phyloP scores from a whole-genome alignment of 805 yeast genomes.

The Ogataea haglerorum region DNA sequence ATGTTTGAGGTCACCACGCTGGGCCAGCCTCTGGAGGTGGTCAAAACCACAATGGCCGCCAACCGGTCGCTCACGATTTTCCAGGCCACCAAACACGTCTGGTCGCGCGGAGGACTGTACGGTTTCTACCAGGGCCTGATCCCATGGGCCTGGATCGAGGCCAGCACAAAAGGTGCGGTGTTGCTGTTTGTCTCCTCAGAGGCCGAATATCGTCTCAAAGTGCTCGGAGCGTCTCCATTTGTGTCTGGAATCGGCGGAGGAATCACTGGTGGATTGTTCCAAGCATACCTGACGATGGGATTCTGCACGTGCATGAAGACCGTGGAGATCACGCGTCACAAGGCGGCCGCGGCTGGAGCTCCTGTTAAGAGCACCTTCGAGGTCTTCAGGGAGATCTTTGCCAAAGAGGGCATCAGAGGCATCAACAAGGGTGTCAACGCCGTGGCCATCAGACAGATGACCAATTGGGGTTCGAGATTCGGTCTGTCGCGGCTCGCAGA shows the following conservation, averaged over 20 bases:
- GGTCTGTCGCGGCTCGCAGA: conserved; percentile 92
- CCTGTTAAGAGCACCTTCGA: conserved; percentile 73
- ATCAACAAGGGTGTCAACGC: conserved; percentile 98
- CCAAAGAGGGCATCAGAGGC: conserved; percentile 87
- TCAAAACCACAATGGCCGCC: conserved; percentile 98
- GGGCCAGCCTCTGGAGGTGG: conserved; percentile 96
- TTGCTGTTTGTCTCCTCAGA: conserved; percentile 89
- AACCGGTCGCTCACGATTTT: conserved; percentile 69
- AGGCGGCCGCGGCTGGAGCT: conserved; percentile 66
- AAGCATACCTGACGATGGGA: conserved; percentile 95
- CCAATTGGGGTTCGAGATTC: conserved; percentile 98
- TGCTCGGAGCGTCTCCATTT: conserved; percentile 65
- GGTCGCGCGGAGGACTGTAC: conserved; percentile 88
- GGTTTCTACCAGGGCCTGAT: conserved; percentile 97
- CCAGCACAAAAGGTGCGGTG: conserved; percentile 98
- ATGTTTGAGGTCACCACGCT: conserved; percentile 89
- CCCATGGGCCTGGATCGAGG: conserved; percentile 99
- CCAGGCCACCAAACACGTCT: conserved; percentile 69
- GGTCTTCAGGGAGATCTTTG: conserved; percentile 81
- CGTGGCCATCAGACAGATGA: conserved; percentile 97
- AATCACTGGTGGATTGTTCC: conserved; percentile 92
- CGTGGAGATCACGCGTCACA: conserved; percentile 90
- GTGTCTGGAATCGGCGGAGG: conserved; percentile 94
- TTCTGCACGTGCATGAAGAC: conserved; percentile 99
- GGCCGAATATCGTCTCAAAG: conserved; percentile 73